Evolutionary conservation across 768 basidiomycete genomes (phyloP).

Genomic region (Gymnopilus dilepis): DNA sequence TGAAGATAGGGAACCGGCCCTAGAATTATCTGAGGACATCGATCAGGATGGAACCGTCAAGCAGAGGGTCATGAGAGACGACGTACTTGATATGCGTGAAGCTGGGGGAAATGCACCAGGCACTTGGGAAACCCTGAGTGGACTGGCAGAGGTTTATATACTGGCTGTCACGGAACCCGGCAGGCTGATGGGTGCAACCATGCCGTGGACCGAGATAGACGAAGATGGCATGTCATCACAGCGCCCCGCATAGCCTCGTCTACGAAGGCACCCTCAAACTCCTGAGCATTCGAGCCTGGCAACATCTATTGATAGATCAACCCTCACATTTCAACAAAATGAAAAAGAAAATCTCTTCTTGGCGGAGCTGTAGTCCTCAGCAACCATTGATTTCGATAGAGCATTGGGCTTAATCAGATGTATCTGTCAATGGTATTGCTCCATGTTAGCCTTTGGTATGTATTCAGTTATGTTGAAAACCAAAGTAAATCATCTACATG

Average conservation of each 20-base stretch:
- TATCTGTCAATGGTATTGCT: neutral
- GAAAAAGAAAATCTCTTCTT: neutral
- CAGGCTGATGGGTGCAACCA: neutral
- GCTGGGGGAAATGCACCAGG: conserved; percentile 28
- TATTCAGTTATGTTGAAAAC: neutral
- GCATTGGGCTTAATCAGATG: neutral
- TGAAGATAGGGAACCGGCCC: conserved; percentile 24
- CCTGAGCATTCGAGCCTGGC: neutral
- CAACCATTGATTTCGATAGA: neutral
- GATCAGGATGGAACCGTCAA: too few relatives aligned
- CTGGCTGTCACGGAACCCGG: neutral
- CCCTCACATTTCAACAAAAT: neutral
- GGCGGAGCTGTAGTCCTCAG: neutral
- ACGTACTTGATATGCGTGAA: conserved; percentile 24
- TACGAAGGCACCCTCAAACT: conserved; percentile 2
- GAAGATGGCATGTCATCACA: neutral
- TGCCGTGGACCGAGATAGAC: neutral
- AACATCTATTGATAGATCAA: neutral
- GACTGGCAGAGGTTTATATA: conserved; percentile 19
- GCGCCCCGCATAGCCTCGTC: neutral
- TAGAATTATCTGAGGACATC: conserved; percentile 14
- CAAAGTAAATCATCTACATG: neutral
- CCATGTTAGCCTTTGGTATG: too few relatives aligned
- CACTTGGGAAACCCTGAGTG: conserved; percentile 23
- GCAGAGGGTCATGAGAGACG: neutral